phyloP scores from a whole-genome alignment of 2,329 filamentous ascomycete genomes.

The Venturia effusa region DNA sequence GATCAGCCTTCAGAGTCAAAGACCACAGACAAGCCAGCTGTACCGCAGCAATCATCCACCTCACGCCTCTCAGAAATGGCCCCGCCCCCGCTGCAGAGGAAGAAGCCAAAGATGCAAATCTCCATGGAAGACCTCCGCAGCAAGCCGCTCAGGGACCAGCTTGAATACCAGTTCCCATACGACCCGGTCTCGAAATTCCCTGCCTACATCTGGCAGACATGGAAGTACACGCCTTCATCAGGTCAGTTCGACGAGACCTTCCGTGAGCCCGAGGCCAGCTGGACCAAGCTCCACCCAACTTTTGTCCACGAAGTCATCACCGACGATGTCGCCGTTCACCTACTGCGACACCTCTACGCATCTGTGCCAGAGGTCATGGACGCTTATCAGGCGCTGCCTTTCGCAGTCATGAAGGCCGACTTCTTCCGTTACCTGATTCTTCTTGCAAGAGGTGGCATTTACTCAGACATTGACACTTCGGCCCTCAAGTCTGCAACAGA shows the following conservation, averaged over 20 bases:
- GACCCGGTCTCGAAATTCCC: slow-evolving; percentile 82
- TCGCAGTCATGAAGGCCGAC: slow-evolving; percentile 49
- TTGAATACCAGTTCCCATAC: slow-evolving; percentile 91
- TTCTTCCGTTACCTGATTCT: slow-evolving; percentile 61
- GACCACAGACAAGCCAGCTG: slow-evolving; percentile 12
- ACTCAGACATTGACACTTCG: slow-evolving; percentile 73
- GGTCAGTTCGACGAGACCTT: slow-evolving; percentile 64
- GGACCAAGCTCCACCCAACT: slow-evolving; percentile 75
- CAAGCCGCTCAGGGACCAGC: slow-evolving; percentile 65
- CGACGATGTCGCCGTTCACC: slow-evolving; percentile 71
- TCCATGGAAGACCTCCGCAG: slow-evolving; percentile 58
- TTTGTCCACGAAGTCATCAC: slow-evolving; percentile 97
- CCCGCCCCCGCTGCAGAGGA: slow-evolving; percentile 17
- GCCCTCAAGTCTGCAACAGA: slow-evolving; percentile 73
- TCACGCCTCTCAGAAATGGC: slow-evolving; percentile 16
- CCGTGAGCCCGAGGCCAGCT: slow-evolving; percentile 76
- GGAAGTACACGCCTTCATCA: slow-evolving; percentile 76
- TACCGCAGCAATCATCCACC: slow-evolving; percentile 22
- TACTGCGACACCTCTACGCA: slow-evolving; percentile 79
- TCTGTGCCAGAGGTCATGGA: slow-evolving; percentile 43
- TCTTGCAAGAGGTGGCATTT: slow-evolving; percentile 69
- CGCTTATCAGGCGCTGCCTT: slow-evolving; percentile 37
- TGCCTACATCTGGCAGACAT: slow-evolving; percentile 98
- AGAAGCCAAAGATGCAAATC: slow-evolving; percentile 45
- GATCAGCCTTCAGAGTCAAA: slow-evolving; percentile 17